Evolutionary conservation across 169 alveolate genomes (phyloP).

Genomic region (Miamiensis avidus): DNA sequence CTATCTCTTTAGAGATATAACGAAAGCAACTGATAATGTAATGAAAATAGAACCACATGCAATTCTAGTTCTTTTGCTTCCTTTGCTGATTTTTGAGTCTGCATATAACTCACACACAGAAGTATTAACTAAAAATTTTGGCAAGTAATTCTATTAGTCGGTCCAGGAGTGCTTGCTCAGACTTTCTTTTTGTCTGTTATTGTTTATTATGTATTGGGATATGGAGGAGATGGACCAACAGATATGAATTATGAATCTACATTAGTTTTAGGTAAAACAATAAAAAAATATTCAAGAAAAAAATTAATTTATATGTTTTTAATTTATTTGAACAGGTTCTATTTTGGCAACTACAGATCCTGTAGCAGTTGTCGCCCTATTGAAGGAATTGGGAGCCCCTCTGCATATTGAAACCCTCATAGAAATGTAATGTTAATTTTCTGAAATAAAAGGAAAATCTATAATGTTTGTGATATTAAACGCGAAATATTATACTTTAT

Average conservation of each 20-base stretch:
- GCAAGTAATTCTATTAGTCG: not conserved
- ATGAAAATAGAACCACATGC: not conserved
- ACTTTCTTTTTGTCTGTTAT: not conserved
- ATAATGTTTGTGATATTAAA: too few relatives aligned
- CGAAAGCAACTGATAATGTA: not conserved
- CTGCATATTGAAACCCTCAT: conserved; percentile 48
- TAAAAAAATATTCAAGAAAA: too few relatives aligned
- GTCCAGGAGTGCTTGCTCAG: not conserved
- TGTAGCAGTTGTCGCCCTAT: conserved; percentile 62
- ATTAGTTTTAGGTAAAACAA: not conserved
- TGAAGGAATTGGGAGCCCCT: conserved; percentile 61
- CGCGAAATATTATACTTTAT: too few relatives aligned
- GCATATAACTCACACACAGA: not conserved
- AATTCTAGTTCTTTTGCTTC: not conserved
- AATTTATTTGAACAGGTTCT: conserved; percentile 31
- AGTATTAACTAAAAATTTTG: not conserved
- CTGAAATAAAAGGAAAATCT: too few relatives aligned
- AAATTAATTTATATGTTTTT: too few relatives aligned
- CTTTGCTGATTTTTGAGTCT: not conserved
- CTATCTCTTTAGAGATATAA: not conserved
- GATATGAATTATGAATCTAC: not conserved
- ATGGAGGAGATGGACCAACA: not conserved
- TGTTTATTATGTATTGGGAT: not conserved
- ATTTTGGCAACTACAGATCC: conserved; percentile 62
- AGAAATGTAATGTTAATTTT: conserved; percentile 48